Percentiles rank a stretch among this genome's conserved stretches.
Conservation (phyloP, 2,329 filamentous ascomycete genomes). For the Laburnicola sp. region DNA sequence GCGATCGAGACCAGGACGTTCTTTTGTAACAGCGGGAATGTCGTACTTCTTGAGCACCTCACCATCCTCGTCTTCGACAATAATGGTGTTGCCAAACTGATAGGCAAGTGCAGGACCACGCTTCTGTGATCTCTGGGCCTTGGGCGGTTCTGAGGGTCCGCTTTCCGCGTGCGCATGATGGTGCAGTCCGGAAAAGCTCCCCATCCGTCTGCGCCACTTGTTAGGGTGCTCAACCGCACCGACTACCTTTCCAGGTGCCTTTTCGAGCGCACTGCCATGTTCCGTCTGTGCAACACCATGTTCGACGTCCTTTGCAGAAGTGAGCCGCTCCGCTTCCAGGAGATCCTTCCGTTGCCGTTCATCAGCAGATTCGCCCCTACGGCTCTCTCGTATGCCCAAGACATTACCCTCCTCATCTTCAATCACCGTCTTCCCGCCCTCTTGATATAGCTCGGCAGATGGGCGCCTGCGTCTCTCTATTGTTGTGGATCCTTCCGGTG, state of each 20-base stretch:
- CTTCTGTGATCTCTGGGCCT: constrained; percentile 44
- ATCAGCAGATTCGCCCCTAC: constrained; percentile 50
- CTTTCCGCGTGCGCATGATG: constrained; percentile 48
- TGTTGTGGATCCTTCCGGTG: constrained; percentile 40
- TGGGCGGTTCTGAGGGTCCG: constrained; percentile 32
- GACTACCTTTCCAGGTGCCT: constrained; percentile 42
- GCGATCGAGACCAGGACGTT: constrained; percentile 38
- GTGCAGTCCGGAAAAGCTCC: constrained; percentile 51
- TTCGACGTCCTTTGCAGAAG: constrained; percentile 54
- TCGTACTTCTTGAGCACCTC: constrained; percentile 86
- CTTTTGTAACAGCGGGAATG: constrained; percentile 59
- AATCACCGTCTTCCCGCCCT: constrained; percentile 76
- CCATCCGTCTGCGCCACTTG: constrained; percentile 51
- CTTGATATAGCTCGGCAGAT: constrained; percentile 71
- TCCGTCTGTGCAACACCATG: constrained; percentile 52
- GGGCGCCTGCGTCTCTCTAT: constrained; percentile 38
- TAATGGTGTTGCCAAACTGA: constrained; percentile 86
- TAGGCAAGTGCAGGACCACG: constrained; percentile 78
- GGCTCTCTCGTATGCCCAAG: constrained; percentile 63
- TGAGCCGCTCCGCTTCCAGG: constrained; percentile 55
- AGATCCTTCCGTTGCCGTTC: constrained; percentile 65
- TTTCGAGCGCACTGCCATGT: constrained; percentile 49
- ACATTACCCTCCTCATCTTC: constrained; percentile 90
- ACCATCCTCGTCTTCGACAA: constrained; percentile 83
- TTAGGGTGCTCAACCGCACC: constrained; percentile 44